A percentile compares a stretch with the other conserved stretches of the same genome.
These are phyloP conservation scores for Boletellus ananas DNA, from an alignment of 768 basidiomycete genomes.

Conservation along the genomic window DNA sequence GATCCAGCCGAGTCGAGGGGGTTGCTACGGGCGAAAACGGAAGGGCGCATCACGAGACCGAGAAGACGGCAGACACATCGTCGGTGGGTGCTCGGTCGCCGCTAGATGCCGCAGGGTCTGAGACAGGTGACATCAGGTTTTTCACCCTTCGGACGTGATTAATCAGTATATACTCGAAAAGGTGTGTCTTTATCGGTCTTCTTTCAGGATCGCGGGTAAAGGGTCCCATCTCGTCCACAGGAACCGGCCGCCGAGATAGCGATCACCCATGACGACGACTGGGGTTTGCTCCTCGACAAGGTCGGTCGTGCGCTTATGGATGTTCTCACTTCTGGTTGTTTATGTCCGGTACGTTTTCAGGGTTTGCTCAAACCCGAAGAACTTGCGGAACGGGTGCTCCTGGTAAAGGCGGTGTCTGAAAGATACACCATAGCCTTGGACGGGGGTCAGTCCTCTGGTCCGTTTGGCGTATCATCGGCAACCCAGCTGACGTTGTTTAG, in stretches of 20 bases:
- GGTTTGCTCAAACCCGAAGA: slow-evolving; percentile 8
- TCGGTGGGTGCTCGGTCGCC: slow-evolving; percentile 7
- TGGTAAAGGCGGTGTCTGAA: slow-evolving; percentile 13
- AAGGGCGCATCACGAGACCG: slow-evolving; percentile 12
- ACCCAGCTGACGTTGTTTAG: slow-evolving; percentile 7
- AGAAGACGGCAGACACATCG: slow-evolving; percentile 16
- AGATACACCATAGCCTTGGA: slow-evolving; percentile 3
- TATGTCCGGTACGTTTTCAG: slow-evolving; percentile 1
- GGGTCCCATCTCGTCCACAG: neutral
- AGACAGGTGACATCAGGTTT: slow-evolving; percentile 13
- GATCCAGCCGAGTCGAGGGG: neutral
- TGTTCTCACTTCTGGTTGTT: neutral
- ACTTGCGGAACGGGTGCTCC: slow-evolving; percentile 6
- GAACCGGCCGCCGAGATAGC: slow-evolving; percentile 22
- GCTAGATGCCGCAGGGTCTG: neutral
- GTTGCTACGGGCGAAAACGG: neutral
- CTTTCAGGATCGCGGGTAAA: neutral
- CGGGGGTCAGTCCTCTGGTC: slow-evolving; percentile 9
- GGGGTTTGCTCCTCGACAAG: slow-evolving; percentile 18
- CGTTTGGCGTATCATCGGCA: neutral
- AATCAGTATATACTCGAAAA: slow-evolving; percentile 23
- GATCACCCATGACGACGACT: slow-evolving; percentile 22
- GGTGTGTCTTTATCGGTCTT: slow-evolving; percentile 4
- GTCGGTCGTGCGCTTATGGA: slow-evolving; percentile 1
- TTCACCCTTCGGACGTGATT: slow-evolving; percentile 24